Evolutionary conservation across 2,329 filamentous ascomycete genomes (phyloP), one percentile per base, ranked within the genome.

Genomic region (Shiraia bambusicola): DNA sequence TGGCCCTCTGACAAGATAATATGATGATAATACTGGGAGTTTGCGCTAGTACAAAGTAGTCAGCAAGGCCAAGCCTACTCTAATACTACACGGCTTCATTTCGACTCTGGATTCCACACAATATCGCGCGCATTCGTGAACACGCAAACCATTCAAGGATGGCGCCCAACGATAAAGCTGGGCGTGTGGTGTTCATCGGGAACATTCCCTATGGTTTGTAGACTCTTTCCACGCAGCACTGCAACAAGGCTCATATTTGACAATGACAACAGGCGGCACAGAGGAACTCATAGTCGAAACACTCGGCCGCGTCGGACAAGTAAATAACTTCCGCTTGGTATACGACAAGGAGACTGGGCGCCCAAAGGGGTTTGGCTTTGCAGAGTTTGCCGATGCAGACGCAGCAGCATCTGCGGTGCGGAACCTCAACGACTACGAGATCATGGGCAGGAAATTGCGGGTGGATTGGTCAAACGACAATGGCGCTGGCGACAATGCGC

Each of bases 381-480:
- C 91, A 61, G 92, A 97, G 67, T 98, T 95, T 65, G 87, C 89
- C 40, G 93, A 97, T 64, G 84, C 88, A 45, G 92, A 95, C 80
- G 78, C 90, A 17, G 93, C 93, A 24, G 89, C 92, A 27, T 95
- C 90, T 2, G 93, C 93, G 2, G 92, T 97, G 34, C 86, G 92
- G 56, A 97, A 98, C 66, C 76, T 97, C 37, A 95, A 97, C 73
- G 90, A 95, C 69, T 85, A 89, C 72, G 92, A 97, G 67, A 84
- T 96, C 64, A 94, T 95, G 84, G 90, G 90, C 40, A 83, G 93
- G 60, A 95, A 95, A 69, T 79, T 98, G 50, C 83, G 91, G 47
- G 93, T 98, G 41, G 93, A 97, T 70, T 98, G 94, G 71, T 93
- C 88, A 45, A 95, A 95, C 69, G 92, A 96, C 67, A 88, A 89